Conservation (phyloP, 1,284 basidiomycete species). For the Boletellus deceptivus region DNA sequence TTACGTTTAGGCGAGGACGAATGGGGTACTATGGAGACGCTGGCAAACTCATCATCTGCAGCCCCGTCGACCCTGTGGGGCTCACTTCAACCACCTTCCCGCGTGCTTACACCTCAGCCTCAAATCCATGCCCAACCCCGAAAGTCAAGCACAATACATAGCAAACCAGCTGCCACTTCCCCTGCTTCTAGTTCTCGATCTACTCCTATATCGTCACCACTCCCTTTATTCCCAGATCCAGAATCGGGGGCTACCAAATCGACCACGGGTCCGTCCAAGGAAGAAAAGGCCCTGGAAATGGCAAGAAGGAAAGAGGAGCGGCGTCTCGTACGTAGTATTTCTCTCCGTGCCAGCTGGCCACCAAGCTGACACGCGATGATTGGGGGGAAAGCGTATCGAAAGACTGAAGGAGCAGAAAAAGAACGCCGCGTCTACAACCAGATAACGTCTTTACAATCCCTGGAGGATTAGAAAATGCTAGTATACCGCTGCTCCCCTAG, state of each 20-base stretch:
- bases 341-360: neutral
- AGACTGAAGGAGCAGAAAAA: constrained; percentile 72
- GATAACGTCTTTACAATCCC: neutral
- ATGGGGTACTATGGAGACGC: constrained; percentile 24
- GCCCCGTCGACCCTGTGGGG: constrained; percentile 14
- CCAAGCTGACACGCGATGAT: constrained; percentile 1
- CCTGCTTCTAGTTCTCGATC: constrained; percentile 22
- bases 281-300: constrained; percentile 89
- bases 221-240: constrained; percentile 9
- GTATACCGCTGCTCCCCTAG: no score
- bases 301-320: constrained; percentile 84
- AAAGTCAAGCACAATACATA: constrained; percentile 1
- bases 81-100: constrained; percentile 18
- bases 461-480: no score
- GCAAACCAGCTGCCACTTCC: constrained; percentile 7
- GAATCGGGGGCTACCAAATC: constrained; percentile 12
- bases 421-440: constrained; percentile 22
- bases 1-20: constrained; percentile 12
- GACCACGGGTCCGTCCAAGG: constrained; percentile 61
- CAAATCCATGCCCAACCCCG: constrained; percentile 8
- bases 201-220: constrained; percentile 27
- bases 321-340: constrained; percentile 56
- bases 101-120: constrained; percentile 20
- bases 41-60: constrained; percentile 3
- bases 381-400: constrained; percentile 55